Evolutionary conservation across 1,139 yeast species (phyloP).

Genomic region (Yamadazyma atmosphaerica): DNA sequence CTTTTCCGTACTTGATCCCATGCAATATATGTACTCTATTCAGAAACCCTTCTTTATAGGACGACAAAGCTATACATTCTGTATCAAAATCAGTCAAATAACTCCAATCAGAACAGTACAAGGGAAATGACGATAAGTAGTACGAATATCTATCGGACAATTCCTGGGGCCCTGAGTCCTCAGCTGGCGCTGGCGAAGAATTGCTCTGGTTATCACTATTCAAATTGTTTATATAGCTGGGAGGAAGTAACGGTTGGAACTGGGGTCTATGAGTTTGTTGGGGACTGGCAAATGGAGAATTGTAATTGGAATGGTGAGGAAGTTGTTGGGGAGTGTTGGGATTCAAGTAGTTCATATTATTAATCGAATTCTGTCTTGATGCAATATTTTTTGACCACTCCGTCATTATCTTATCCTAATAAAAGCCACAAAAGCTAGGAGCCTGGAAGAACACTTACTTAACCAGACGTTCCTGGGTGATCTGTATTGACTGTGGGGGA

Average conservation of each 20-base stretch:
- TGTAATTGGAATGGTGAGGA: slow-evolving; percentile 2
- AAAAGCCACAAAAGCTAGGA: no score
- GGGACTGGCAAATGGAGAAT: slow-evolving; percentile 10
- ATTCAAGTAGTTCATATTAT: slow-evolving; percentile 3
- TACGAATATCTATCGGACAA: slow-evolving; percentile 46
- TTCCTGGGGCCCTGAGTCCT: slow-evolving; percentile 12
- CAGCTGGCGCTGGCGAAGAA: background rate
- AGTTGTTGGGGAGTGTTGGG: slow-evolving; percentile 2
- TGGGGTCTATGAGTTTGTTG: slow-evolving; percentile 2
- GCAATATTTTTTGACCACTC: no score
- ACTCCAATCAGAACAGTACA: slow-evolving; percentile 72
- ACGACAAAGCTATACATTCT: slow-evolving; percentile 62
- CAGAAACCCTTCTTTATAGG: slow-evolving; percentile 68
- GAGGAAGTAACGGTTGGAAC: slow-evolving; percentile 4
- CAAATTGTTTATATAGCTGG: slow-evolving; percentile 1
- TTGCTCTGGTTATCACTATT: background rate
- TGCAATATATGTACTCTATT: slow-evolving; percentile 55
- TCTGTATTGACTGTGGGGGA: no score
- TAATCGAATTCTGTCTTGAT: slow-evolving; percentile 6
- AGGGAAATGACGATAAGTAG: slow-evolving; percentile 61
- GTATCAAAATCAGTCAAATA: slow-evolving; percentile 30
- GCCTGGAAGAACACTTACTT: no score
- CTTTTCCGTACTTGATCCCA: slow-evolving; percentile 37
- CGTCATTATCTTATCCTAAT: no score
- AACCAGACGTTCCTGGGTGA: no score